Evolutionary conservation across 2,329 filamentous ascomycete genomes (phyloP).

Genomic region (Amesomyces nigricolor): DNA sequence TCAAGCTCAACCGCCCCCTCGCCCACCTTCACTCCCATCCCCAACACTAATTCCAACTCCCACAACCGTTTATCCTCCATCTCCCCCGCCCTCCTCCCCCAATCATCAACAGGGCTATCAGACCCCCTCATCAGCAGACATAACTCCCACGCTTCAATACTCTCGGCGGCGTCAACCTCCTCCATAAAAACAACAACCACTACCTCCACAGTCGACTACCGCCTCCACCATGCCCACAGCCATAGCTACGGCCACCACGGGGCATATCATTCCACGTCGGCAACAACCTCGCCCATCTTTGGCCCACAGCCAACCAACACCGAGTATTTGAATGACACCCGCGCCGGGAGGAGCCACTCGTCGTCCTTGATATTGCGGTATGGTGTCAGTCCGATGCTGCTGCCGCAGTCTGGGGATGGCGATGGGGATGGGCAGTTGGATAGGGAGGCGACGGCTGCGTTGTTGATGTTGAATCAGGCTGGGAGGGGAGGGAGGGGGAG

Average conservation of each 20-base stretch:
- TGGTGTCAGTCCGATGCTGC: constrained; percentile 52
- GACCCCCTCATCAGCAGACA: constrained; percentile 40
- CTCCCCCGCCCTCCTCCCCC: constrained; percentile 46
- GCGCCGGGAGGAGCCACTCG: too few species aligned
- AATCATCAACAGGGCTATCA: constrained; percentile 24
- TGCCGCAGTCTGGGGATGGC: constrained; percentile 37
- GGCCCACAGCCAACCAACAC: too few species aligned
- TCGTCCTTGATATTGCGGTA: too few species aligned
- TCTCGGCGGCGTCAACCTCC: constrained; percentile 34
- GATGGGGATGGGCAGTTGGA: constrained; percentile 44
- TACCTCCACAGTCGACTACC: constrained; percentile 37
- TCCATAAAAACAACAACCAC: constrained; percentile 34
- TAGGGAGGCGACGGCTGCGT: constrained; percentile 76
- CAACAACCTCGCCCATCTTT: constrained; percentile 46
- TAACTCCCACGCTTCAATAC: constrained; percentile 46
- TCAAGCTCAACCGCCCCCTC: constrained; percentile 38
- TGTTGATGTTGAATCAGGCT: constrained; percentile 71
- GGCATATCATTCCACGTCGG: constrained; percentile 30
- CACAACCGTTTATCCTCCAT: constrained; percentile 41
- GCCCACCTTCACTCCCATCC: constrained; percentile 38
- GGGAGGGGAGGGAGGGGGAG: constrained; percentile 57
- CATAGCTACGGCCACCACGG: background rate
- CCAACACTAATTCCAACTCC: constrained; percentile 15
- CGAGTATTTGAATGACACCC: too few species aligned
- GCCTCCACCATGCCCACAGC: background rate